Conservation (phyloP, 768 basidiomycete genomes). For the Suillus weaverae region DNA sequence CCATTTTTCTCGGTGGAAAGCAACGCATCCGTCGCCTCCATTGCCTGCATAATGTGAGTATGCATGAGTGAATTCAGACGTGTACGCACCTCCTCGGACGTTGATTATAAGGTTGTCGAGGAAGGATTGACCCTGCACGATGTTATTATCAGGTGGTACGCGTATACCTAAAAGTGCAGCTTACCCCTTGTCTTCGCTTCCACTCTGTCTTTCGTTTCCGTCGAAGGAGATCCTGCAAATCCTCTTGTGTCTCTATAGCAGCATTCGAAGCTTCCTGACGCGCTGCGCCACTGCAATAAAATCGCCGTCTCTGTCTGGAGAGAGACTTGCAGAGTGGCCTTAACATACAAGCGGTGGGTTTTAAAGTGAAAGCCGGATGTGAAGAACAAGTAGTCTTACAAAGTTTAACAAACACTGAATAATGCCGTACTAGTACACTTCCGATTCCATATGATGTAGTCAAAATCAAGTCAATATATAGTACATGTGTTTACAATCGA, state of each 20-base stretch:
- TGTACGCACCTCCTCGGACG: conserved; percentile 64
- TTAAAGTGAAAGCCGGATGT: not conserved
- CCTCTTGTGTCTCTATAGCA: not conserved
- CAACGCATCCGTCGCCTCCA: conserved; percentile 90
- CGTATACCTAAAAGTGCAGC: conserved; percentile 18
- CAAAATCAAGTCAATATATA: not conserved
- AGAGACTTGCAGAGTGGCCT: conserved; percentile 8
- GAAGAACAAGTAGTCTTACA: not conserved
- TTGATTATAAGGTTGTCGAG: conserved; percentile 82
- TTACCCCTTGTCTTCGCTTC: conserved; percentile 70
- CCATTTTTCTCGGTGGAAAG: conserved; percentile 90
- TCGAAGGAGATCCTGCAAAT: conserved; percentile 14
- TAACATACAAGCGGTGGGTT: conserved; percentile 15
- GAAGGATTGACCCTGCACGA: conserved; percentile 67
- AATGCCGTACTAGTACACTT: not conserved
- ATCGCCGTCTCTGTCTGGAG: not conserved
- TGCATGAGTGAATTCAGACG: conserved; percentile 2
- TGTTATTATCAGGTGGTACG: conserved; percentile 12
- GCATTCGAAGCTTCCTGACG: not conserved
- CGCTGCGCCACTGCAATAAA: not conserved
- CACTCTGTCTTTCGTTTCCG: conserved; percentile 67
- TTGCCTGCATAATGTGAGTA: conserved; percentile 49
- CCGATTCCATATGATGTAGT: not conserved
- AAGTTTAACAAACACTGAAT: not conserved
- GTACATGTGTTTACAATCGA: not conserved